phyloP scores from a whole-genome alignment of 257 asterid species.

The Ehretia macrophylla region DNA sequence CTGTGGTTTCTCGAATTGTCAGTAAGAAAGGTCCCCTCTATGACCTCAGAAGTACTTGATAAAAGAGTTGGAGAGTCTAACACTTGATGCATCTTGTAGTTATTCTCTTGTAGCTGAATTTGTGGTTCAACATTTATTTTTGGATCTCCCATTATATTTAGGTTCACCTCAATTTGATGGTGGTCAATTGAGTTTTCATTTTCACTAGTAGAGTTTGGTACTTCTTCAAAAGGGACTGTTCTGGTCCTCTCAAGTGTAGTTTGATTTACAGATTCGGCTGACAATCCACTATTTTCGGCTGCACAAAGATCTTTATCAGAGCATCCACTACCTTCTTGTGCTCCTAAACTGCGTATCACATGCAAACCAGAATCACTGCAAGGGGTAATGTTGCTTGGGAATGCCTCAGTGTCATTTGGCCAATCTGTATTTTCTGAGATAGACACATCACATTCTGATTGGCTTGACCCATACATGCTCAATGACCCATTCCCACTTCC shows the following conservation, averaged over 20 bases:
- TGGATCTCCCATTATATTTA: slow-evolving; percentile 20
- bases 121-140: slow-evolving; percentile 27
- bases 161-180: slow-evolving; percentile 15
- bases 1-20: slow-evolving; percentile 31
- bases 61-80: slow-evolving; percentile 14
- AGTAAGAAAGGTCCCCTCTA: slow-evolving; percentile 30
- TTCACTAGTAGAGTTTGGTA: slow-evolving; percentile 28
- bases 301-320: slow-evolving; percentile 26
- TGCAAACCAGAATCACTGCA: slow-evolving; percentile 21
- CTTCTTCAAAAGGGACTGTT: slow-evolving; percentile 22
- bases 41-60: slow-evolving; percentile 21
- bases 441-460: slow-evolving; percentile 25
- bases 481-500: slow-evolving; percentile 21
- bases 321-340: slow-evolving; percentile 23
- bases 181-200: slow-evolving; percentile 29
- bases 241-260: slow-evolving; percentile 27
- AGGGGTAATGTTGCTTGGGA: neutral
- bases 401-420: slow-evolving; percentile 2
- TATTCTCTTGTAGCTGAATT: slow-evolving; percentile 26
- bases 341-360: slow-evolving; percentile 25
- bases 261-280: slow-evolving; percentile 55
- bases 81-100: slow-evolving; percentile 29
- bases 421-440: slow-evolving; percentile 26
- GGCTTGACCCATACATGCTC: slow-evolving; percentile 13
- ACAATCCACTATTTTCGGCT: slow-evolving; percentile 52